Base-by-base conservation (phyloP, 805 yeast species). In the Candida arabinofermentans region DNA sequence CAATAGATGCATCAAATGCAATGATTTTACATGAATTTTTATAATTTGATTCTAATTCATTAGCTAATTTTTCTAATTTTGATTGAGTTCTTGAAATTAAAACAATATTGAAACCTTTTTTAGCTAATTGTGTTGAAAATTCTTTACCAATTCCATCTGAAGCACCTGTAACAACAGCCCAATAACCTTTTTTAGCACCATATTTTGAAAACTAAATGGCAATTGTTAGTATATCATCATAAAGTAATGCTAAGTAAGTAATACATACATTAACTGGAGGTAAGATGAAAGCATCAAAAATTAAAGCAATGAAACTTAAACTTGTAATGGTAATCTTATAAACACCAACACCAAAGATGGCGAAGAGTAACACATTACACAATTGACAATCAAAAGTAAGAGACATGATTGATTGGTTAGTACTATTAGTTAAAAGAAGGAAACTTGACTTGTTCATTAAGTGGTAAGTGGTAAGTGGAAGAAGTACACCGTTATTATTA, bases 141-240 rank as follows among this genome's bases (percentile, higher is more conserved):
- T 93, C 96, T 61, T 90, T 88, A 43, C 99, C 99, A 57, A 93
- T 84, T 27, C 99, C 99, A 61, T 93, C 98, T 36, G 97, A 87
- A 3, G 97, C 95, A 44, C 99, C 99, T 6, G 99, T 93, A 14
- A 93, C 77, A 24, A 93, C 85, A n/a, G 97, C 96, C 91, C 96
- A 93, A 31, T 76, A 71, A 22, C 83, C 84, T 38, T 66, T 64
- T 46, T 71, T 70, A 22, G 91, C 83, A n/a, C 96, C 96, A 57
- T 89, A 89, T 59, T 78, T 81, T 32, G 61, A 56, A 55, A 74
- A 82, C 55, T 54, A 17, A 21, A 17, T 12, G 10, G 16, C 8
- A 2, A 29, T 27, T 16, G 29, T 19, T 8, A 32, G 29, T 18
- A 17, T 18, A 31, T 12, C 6, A 23, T n/a, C n/a, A n/a, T n/a